Evolutionary conservation across 257 asterid genomes (phyloP).

Genomic region (Mitragyna speciosa): DNA sequence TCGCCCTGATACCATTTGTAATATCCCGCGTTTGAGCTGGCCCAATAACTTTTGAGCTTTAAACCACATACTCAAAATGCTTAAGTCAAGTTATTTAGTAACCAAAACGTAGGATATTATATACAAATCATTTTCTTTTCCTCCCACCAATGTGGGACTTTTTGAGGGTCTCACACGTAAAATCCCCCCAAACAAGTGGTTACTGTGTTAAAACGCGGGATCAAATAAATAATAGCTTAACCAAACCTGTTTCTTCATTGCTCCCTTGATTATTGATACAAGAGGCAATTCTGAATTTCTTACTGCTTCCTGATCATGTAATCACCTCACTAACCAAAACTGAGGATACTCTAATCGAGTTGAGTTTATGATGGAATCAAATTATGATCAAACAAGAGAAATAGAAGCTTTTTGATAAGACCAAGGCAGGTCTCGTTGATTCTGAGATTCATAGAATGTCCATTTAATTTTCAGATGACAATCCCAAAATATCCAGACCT

Average conservation of each 20-base stretch:
- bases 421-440: constrained; percentile 58
- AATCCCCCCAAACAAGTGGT: neutral
- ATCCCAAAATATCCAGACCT: neutral
- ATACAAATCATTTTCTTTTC: too few relatives aligned
- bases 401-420: constrained; percentile 52
- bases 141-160: too few relatives aligned
- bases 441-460: constrained; percentile 56
- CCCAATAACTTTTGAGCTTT: too few relatives aligned
- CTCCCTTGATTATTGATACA: neutral
- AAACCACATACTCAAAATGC: too few relatives aligned
- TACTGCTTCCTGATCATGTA: neutral
- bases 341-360: constrained; percentile 9
- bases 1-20: too few relatives aligned
- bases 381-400: constrained; percentile 36
- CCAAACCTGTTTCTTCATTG: neutral
- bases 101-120: too few relatives aligned
- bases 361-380: neutral
- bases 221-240: neutral
- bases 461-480: constrained; percentile 25
- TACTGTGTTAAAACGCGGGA: neutral
- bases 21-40: too few relatives aligned
- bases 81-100: too few relatives aligned
- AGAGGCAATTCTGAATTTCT: neutral
- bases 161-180: too few relatives aligned
- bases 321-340: neutral